phyloP scores from a whole-genome alignment of 768 basidiomycete genomes.

The Russula abietina region DNA sequence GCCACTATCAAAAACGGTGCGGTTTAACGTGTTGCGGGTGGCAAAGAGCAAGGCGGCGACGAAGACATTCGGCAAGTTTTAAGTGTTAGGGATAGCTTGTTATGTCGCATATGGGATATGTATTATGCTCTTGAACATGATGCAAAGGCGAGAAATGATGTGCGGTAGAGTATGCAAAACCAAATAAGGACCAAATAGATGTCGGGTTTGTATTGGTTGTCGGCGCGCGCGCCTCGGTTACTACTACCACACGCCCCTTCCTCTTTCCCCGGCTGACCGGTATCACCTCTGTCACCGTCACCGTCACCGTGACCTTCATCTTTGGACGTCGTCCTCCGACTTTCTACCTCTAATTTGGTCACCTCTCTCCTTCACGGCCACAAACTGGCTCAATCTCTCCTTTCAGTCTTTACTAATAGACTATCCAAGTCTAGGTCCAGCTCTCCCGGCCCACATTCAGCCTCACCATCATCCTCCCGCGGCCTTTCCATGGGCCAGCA shows the following conservation, averaged over 20 bases:
- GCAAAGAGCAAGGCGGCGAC: slow-evolving; percentile 84
- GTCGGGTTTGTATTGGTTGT: background rate
- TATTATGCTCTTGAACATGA: slow-evolving; percentile 31
- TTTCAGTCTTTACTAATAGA: slow-evolving; percentile 69
- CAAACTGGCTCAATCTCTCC: slow-evolving; percentile 79
- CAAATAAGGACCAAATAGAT: slow-evolving; percentile 25
- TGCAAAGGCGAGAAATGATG: slow-evolving; percentile 14
- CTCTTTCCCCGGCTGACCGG: background rate
- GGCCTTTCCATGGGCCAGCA: slow-evolving; percentile 71
- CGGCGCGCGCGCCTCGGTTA: slow-evolving; percentile 6
- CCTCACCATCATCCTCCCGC: slow-evolving; percentile 37
- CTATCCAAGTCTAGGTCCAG: slow-evolving; percentile 67
- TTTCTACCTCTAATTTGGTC: slow-evolving; percentile 1
- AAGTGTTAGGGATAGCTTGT: slow-evolving; percentile 26
- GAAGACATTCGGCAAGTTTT: slow-evolving; percentile 96
- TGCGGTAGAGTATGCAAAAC: background rate
- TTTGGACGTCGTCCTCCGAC: slow-evolving; percentile 2
- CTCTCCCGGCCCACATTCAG: slow-evolving; percentile 51
- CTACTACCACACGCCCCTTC: background rate
- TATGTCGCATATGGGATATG: slow-evolving; percentile 27
- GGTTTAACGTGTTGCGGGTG: slow-evolving; percentile 98
- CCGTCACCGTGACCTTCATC: slow-evolving; percentile 7
- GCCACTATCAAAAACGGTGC: slow-evolving; percentile 96
- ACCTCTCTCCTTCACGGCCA: slow-evolving; percentile 16
- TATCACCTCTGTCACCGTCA: slow-evolving; percentile 10